These are phyloP conservation scores for Podochytrium sp. DNA, from an alignment of 192 early-diverging fungal species.

Conservation along the genomic window DNA sequence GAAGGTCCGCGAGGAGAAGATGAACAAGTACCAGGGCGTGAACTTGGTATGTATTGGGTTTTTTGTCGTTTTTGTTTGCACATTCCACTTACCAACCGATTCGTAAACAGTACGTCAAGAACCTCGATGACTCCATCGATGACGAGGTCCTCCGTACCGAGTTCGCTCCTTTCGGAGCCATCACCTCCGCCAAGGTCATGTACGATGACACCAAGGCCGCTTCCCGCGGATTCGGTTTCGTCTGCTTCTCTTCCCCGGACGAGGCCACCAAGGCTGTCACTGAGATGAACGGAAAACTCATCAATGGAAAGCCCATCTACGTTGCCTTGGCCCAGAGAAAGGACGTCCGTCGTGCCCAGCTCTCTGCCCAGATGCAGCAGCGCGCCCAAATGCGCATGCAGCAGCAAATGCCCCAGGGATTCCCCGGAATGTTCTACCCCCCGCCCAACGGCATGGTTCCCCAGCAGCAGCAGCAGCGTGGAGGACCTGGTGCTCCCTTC, in stretches of 20 bases:
- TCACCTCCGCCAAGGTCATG: conserved; percentile 99
- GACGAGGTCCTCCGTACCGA: conserved; percentile 96
- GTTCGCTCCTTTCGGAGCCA: conserved; percentile 93
- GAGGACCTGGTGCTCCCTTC: conserved; percentile 50
- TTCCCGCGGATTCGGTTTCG: conserved; percentile 97
- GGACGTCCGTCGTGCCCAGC: conserved; percentile 93
- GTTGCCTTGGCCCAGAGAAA: conserved; percentile 98
- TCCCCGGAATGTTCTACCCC: conserved; percentile 67
- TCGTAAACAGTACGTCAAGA: conserved; percentile 80
- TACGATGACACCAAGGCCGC: conserved; percentile 77
- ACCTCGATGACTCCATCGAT: conserved; percentile 95
- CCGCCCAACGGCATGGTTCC: conserved; percentile 46
- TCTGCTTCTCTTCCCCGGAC: conserved; percentile 98
- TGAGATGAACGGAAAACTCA: conserved; percentile 98
- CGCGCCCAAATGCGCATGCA: conserved; percentile 83
- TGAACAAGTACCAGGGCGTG: conserved; percentile 98
- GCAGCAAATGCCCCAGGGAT: conserved; percentile 64
- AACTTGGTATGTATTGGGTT: conserved; percentile 71
- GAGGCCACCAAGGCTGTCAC: conserved; percentile 98
- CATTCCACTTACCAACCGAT: background rate
- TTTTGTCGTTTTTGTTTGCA: background rate
- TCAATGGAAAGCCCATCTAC: conserved; percentile 95
- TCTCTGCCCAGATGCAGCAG: conserved; percentile 94
- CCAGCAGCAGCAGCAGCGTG: conserved; percentile 32
- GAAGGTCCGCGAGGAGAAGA: conserved; percentile 91